Base-by-base conservation (phyloP, 192 early-diverging fungal species). In the Chytriomyces confervae region DNA sequence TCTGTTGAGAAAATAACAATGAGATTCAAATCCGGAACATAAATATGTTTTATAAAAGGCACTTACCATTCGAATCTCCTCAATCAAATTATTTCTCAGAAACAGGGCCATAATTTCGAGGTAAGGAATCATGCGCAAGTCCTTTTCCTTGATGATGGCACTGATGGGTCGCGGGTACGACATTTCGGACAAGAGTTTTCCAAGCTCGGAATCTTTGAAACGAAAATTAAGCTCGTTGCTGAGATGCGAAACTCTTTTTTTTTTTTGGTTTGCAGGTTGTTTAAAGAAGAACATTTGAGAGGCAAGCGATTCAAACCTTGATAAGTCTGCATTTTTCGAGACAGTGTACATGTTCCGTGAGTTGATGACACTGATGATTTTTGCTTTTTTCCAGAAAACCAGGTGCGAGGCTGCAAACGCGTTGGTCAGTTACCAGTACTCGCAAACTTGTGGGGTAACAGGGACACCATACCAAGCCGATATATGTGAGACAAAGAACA, bases 401-500 rank as follows among this genome's bases (percentile, higher is more conserved):
- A 98, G 82, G 81, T 98, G 97, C 0, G 95, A 92, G 6, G 92
- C 95, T 24, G 27, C 63, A 20, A 20, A 3, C 13, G 20, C 53
- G 20, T n/a, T n/a, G 2, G 1, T 57, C 53, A 57, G 20, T 57
- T 57, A 57, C 20, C 20, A 20, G 5, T 20, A 4, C 13, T 2
- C 53, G 53, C 53, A 57, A 57, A 36, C 1, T 3, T 36, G 36
- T 2, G 36, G 0, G 11, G 53, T 4, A 5, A 61, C 6, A 9
- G 57, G 45, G 10, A 3, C n/a, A 71, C 36, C 36, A 23, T 45
- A 74, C 72, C 72, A 6, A 96, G 75, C 16, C 94, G 87, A 80
- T 94, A 97, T 2, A 98, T 89, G 76, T 97, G 97, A 0, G 95
- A 92, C 62, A 96, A 86, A n/a, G 97, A 96, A 81, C 96, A 97